Base-by-base conservation (phyloP, 345 rosid species). In the Kandelia obovata region DNA sequence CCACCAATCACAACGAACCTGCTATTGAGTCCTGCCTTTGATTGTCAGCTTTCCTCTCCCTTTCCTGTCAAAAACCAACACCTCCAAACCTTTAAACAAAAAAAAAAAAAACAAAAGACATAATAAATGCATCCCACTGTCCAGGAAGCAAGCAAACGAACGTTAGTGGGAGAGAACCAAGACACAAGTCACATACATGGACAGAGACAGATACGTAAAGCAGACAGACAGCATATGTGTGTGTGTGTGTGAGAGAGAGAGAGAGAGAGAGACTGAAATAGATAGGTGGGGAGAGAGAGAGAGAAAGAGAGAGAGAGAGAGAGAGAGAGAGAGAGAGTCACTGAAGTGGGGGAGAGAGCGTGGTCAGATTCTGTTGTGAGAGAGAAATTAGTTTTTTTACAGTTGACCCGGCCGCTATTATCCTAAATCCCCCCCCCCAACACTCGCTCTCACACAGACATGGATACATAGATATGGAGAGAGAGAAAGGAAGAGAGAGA, bases 381-480 rank as follows among this genome's bases (percentile, higher is more conserved):
- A 34, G 62, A 72, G 67, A 70, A 43, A 81, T 83, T 83, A 76
- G 88, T 83, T 83, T 83, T 83, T 84, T 84, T 82, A 88, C 95
- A 87, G 95, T 92, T 92, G 98, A 87, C 95, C 86, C 81, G 81
- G 85, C 95, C 81, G 83, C 86, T 88, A 81, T 61, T 63, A 72
- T 70, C 82, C 63, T 79, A 46, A 30, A 47, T 58, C 65, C 28
- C 75, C 76, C 75, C 76, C 78, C 67, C 21, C 21, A 21, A 77
- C 75, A 70, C 64, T 47, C 70, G 51, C 67, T n/a, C 26, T 5
- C 58, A 55, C 47, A 2, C 67, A 62, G 5, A 21, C 23, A 46
- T 30, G 5, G 8, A 34, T 5, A 31, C 5, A 31, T 5, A 31
- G 0, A 27, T 39, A 71, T 64, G 66, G 63, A 76, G 70, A 71